A percentile compares a stretch with the other conserved stretches of the same genome.
Conservation (phyloP, 352 stramenopile species). For the Thalassiosira hispida region DNA sequence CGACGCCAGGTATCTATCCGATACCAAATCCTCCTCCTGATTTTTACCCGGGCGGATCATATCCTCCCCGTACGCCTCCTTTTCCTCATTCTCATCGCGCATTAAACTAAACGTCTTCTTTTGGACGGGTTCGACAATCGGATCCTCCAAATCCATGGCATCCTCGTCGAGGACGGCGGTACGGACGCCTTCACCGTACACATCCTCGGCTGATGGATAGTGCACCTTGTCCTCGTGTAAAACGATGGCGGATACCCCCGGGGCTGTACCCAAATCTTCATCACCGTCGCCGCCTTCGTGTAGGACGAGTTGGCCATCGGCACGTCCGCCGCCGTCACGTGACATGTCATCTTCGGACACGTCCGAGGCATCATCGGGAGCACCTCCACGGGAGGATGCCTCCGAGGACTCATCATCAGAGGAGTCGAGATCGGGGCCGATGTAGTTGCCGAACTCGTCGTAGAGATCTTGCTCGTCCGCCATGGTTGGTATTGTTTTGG, state of each 20-base stretch:
- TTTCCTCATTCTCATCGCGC: constrained; percentile 42
- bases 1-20: constrained; percentile 67
- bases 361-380: constrained; percentile 72
- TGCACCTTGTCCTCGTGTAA: constrained; percentile 99
- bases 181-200: constrained; percentile 94
- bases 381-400: constrained; percentile 66
- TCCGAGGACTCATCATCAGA: constrained; percentile 81
- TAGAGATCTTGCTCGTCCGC: constrained; percentile 92
- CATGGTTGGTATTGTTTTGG: constrained; percentile 39
- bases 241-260: constrained; percentile 90
- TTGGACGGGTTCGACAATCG: constrained; percentile 96
- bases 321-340: constrained; percentile 43
- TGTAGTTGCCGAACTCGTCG: constrained; percentile 99
- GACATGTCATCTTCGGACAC: constrained; percentile 72
- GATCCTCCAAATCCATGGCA: constrained; percentile 97
- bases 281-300: constrained; percentile 49
- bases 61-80: constrained; percentile 34
- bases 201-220: constrained; percentile 96
- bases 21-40: constrained; percentile 61
- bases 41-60: constrained; percentile 36
- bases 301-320: constrained; percentile 42
- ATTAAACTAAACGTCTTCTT: constrained; percentile 89
- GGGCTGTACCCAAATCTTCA: constrained; percentile 40
- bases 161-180: constrained; percentile 99
- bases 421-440: constrained; percentile 94